These are phyloP conservation scores for Boletus subcaerulescens DNA, from an alignment of 768 basidiomycete species.

Conservation along the genomic window DNA sequence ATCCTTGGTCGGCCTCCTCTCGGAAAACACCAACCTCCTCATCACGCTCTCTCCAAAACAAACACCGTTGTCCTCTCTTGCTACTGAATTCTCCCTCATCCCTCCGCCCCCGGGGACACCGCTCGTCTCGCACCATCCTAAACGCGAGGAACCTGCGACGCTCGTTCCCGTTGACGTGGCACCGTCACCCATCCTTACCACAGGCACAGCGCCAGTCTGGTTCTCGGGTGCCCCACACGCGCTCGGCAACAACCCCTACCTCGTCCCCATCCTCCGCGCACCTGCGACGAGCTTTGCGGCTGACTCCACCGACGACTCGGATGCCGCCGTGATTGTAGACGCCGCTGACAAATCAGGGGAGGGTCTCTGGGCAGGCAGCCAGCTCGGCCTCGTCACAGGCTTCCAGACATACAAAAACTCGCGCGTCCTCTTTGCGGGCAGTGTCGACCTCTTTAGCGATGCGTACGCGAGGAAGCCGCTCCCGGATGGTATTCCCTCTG, in stretches of 20 bases:
- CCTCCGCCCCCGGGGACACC: conserved; percentile 82
- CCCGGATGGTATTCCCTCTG: conserved; percentile 56
- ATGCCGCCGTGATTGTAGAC: conserved; percentile 63
- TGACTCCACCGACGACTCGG: conserved; percentile 55
- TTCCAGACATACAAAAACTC: conserved; percentile 83
- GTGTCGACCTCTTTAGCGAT: conserved; percentile 77
- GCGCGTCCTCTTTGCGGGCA: conserved; percentile 78
- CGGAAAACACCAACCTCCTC: conserved; percentile 77
- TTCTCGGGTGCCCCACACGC: conserved; percentile 71
- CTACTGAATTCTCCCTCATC: conserved; percentile 88
- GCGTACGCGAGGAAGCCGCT: conserved; percentile 64
- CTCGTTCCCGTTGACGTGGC: conserved; percentile 64
- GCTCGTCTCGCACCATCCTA: conserved; percentile 83
- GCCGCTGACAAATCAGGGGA: conserved; percentile 74
- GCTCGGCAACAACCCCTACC: conserved; percentile 68
- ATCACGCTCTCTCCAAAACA: conserved; percentile 76
- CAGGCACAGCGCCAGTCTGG: conserved; percentile 60
- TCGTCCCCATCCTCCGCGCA: conserved; percentile 80
- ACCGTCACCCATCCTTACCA: conserved; percentile 42
- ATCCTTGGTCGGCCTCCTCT: conserved; percentile 66
- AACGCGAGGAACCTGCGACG: conserved; percentile 59
- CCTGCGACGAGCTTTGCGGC: conserved; percentile 74
- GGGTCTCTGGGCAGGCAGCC: conserved; percentile 79
- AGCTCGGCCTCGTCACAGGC: conserved; percentile 76
- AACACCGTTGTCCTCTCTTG: conserved; percentile 71